Conservation (phyloP, 352 stramenopile species). For the Peronosclerospora sorghi region DNA sequence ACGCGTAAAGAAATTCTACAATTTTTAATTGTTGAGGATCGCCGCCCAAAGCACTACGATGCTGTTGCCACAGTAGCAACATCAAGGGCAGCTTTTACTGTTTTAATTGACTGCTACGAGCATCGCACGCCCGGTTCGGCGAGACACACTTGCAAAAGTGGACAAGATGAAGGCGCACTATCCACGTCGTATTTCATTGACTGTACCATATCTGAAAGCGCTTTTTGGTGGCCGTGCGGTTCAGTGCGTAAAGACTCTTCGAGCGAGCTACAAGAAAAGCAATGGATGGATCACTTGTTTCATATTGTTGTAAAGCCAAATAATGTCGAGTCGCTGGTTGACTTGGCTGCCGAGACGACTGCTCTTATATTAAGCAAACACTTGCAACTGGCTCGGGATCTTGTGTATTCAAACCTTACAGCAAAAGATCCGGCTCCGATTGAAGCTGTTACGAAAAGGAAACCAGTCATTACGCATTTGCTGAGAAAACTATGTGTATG, state of each 20-base stretch:
- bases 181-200: conserved; percentile 63
- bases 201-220: conserved; percentile 61
- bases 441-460: conserved; percentile 26
- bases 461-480: conserved; percentile 53
- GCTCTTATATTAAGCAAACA: conserved; percentile 71
- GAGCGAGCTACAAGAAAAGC: conserved; percentile 20
- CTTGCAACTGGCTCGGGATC: conserved; percentile 58
- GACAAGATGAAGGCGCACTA: conserved; percentile 55
- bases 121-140: conserved; percentile 23
- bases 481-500: conserved; percentile 51
- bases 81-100: conserved; percentile 49
- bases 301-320: conserved; percentile 50
- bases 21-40: conserved; percentile 44
- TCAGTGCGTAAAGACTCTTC: conserved; percentile 2
- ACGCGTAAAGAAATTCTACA: conserved; percentile 37
- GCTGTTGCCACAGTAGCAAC: conserved; percentile 34
- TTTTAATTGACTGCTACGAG: conserved; percentile 74
- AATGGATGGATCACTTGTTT: conserved; percentile 73
- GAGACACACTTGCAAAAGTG: conserved; percentile 7
- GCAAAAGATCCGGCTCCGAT: conserved; percentile 11
- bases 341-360: conserved; percentile 66
- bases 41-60: conserved; percentile 39
- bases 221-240: conserved; percentile 74
- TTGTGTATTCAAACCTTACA: conserved; percentile 39
- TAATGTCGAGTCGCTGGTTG: conserved; percentile 49